phyloP scores from a whole-genome alignment of 495 filamentous ascomycete species.

The Aspergillus mulundensis region DNA sequence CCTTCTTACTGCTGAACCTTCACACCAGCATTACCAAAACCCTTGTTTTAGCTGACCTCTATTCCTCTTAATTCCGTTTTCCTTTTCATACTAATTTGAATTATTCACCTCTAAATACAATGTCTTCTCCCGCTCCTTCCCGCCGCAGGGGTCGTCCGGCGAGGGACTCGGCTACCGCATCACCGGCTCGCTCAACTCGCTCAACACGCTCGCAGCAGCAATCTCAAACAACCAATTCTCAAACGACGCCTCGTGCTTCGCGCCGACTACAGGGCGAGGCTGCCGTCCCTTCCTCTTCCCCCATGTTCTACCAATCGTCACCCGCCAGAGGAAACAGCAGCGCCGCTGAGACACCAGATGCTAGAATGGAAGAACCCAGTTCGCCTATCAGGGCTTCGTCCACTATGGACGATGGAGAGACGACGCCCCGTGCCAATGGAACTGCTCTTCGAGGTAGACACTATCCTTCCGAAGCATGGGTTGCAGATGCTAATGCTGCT shows the following conservation, averaged over 20 bases:
- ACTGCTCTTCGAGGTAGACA: conserved; percentile 61
- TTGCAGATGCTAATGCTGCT: background rate
- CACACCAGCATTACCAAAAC: conserved; percentile 1
- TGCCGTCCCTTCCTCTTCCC: conserved; percentile 62
- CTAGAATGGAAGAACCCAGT: conserved; percentile 54
- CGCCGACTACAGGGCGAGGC: conserved; percentile 35
- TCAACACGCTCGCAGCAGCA: conserved; percentile 36
- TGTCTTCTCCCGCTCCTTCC: conserved; percentile 48
- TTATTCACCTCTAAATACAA: conserved; percentile 17
- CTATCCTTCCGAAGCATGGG: background rate
- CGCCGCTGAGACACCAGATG: conserved; percentile 51
- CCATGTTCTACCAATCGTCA: conserved; percentile 79
- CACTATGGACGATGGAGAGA: conserved; percentile 56
- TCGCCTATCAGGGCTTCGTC: conserved; percentile 62
- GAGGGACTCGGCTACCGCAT: conserved; percentile 37
- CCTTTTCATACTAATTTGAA: background rate
- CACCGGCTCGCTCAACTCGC: conserved; percentile 36
- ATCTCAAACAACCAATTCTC: conserved; percentile 37
- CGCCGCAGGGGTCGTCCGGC: conserved; percentile 41
- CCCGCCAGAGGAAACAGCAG: conserved; percentile 55
- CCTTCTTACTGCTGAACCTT: conserved; percentile 6
- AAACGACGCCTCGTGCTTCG: conserved; percentile 46
- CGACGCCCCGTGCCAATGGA: conserved; percentile 68
- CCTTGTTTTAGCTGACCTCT: conserved; percentile 1
- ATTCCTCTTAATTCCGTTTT: background rate